Evolutionary conservation across 202 grass and related monocot genomes (phyloP).

Genomic region (Schoenoplectus triqueter): DNA sequence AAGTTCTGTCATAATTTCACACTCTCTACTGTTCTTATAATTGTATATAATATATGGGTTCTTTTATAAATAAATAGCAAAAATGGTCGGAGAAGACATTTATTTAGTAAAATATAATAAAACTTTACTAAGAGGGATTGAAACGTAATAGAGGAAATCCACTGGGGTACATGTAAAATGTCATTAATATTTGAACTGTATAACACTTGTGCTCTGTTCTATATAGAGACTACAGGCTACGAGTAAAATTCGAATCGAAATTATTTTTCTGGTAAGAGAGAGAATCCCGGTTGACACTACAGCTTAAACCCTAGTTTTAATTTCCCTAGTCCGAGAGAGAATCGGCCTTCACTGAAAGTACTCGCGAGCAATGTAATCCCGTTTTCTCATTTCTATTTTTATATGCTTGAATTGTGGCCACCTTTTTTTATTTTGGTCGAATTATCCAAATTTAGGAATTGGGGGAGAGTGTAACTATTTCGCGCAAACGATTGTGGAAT

Average conservation of each 20-base stretch:
- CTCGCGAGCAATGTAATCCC: neutral
- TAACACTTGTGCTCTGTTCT: no score
- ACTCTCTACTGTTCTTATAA: neutral
- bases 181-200: neutral
- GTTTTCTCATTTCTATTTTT: slow-evolving; percentile 11
- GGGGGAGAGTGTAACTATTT: slow-evolving; percentile 7
- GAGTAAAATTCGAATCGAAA: neutral
- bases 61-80: neutral
- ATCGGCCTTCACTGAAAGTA: neutral
- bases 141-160: neutral
- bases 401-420: neutral
- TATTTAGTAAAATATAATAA: neutral
- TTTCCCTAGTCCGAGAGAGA: neutral
- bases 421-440: neutral
- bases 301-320: slow-evolving; percentile 18
- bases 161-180: neutral
- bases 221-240: no score
- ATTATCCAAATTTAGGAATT: neutral
- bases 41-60: neutral
- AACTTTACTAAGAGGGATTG: neutral
- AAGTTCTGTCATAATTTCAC: no score
- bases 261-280: neutral
- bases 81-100: neutral
- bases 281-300: neutral
- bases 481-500: neutral